phyloP scores from a whole-genome alignment of 2,329 filamentous ascomycete genomes.

The Mycosphaerelloides madeirae region DNA sequence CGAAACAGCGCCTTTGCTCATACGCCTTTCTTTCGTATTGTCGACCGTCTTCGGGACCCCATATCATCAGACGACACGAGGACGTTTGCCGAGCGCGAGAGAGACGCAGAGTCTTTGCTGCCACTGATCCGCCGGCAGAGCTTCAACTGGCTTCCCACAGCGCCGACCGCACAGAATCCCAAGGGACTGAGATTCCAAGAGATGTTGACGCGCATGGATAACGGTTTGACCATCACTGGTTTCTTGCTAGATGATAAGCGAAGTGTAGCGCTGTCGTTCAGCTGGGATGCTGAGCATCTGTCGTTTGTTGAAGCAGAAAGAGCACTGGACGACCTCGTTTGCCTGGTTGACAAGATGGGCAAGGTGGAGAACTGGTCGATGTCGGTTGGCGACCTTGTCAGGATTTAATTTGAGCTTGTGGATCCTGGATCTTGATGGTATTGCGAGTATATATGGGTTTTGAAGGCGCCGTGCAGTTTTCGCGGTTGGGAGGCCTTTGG shows the following conservation, averaged over 20 bases:
- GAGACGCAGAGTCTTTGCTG: constrained; percentile 28
- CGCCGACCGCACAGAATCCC: constrained; percentile 26
- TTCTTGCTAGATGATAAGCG: constrained; percentile 30
- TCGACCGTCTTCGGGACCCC: constrained; percentile 28
- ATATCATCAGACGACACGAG: constrained; percentile 25
- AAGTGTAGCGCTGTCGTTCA: constrained; percentile 27
- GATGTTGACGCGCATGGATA: constrained; percentile 32
- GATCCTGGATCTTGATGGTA: too few relatives aligned
- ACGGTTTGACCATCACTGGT: constrained; percentile 30
- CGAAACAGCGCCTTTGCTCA: constrained; percentile 27
- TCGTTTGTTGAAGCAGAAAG: constrained; percentile 25
- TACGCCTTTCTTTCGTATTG: constrained; percentile 29
- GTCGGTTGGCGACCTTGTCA: constrained; percentile 23
- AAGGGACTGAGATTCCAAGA: constrained; percentile 28
- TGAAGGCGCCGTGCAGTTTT: too few relatives aligned
- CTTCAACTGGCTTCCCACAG: constrained; percentile 33
- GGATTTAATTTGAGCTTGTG: constrained; percentile 13
- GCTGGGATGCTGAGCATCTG: constrained; percentile 32
- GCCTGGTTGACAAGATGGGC: constrained; percentile 25
- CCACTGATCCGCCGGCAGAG: constrained; percentile 29
- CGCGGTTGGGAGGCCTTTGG: too few relatives aligned
- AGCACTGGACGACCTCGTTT: constrained; percentile 23
- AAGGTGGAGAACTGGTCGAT: constrained; percentile 26
- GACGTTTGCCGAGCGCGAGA: constrained; percentile 26
- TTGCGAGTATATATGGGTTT: too few relatives aligned